Base-by-base conservation (phyloP, 1,139 yeast species). In the Yamadazyma sp. region DNA sequence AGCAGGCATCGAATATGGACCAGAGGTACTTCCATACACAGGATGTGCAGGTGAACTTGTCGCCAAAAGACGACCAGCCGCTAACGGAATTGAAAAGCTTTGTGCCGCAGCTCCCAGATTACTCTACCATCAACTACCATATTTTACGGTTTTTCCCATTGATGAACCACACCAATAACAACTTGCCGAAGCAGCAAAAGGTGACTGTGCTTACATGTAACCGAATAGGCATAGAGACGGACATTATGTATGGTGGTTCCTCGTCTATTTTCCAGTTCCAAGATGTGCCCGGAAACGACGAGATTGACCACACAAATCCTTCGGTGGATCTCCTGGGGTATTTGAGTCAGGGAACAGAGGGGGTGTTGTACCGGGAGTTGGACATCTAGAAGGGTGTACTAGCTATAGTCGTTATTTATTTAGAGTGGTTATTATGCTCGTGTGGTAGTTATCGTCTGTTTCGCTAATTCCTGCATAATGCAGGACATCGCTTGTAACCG, bases 241-340 rank as follows among this genome's bases (percentile, higher is more conserved):
- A 76, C 24, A 75, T 82, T 1, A 58, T 81, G 42, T 90, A 85
- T 48, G 94, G 86, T 0, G 95, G 96, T 1, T 74, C 88, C 1
- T 76, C 85, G 5, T 59, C 74, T 10, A 77, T 84, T 6, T 60
- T 76, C 37, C 72, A 73, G 44, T 82, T 82, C 48, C 67, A 65
- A 40, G 74, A 73, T 6, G 35, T 46, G 4, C 16, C 21, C 5
- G 45, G 45, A 1, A 48, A 47, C 1, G 48, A 61, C 15, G 47
- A 45, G 2, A 46, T 57, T 3, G 64, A 63, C 18, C 29, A 37
- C 23, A 49, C 48, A 18, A 80, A 80, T 48, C 60, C 67, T 4
- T 76, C 82, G 48, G 83, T 83, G 4, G 61, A 65, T 2, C 62
- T 81, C 0, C 49, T 64, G 7, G 87, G 87, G 0, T 64, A 73